A percentile compares a stretch with the other conserved stretches of the same genome.
phyloP scores from a whole-genome alignment of 306 rosid species.

The Malus orientalis region DNA sequence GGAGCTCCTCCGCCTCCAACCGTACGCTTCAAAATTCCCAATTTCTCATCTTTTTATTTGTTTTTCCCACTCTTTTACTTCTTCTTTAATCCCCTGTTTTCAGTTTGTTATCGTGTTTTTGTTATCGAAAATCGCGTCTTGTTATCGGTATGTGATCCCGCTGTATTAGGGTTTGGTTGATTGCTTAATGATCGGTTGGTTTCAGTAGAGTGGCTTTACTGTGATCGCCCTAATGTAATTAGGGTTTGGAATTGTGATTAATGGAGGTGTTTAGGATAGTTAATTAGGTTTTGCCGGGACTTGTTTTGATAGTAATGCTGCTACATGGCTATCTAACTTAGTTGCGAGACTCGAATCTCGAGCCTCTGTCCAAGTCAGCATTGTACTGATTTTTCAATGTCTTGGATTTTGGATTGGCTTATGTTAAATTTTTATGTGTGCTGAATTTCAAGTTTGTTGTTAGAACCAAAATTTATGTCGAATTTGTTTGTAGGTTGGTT shows the following conservation, averaged over 20 bases:
- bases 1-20: neutral
- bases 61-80: neutral
- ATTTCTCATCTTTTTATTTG: neutral
- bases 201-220: neutral
- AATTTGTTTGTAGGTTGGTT: slow-evolving; percentile 5
- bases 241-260: neutral
- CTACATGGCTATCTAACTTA: neutral
- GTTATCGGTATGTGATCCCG: neutral
- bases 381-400: neutral
- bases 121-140: neutral
- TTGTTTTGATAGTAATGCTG: neutral
- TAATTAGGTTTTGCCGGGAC: neutral
- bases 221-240: neutral
- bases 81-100: neutral
- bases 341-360: neutral
- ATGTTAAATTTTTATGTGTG: neutral
- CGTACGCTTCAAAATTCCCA: neutral
- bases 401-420: neutral
- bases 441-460: neutral
- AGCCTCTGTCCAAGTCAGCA: neutral
- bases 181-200: slow-evolving; percentile 3
- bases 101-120: neutral
- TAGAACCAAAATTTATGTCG: neutral
- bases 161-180: slow-evolving; percentile 7
- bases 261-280: neutral